These are phyloP conservation scores for Pythium utonaiense DNA, from an alignment of 352 stramenopile genomes.

Conservation along the genomic window DNA sequence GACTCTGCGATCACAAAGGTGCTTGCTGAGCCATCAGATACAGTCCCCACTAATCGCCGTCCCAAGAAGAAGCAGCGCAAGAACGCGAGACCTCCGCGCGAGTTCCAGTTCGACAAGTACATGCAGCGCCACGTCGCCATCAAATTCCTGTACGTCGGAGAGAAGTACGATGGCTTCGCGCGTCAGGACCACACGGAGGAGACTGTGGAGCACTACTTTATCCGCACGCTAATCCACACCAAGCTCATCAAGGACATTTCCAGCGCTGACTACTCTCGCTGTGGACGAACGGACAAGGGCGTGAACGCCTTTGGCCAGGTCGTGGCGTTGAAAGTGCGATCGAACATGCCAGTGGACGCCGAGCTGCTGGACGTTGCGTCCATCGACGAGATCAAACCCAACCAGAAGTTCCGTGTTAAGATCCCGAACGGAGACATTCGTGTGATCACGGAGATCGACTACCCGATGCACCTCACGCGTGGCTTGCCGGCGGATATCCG, in stretches of 20 bases:
- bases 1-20: conserved; percentile 72
- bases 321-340: conserved; percentile 64
- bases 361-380: conserved; percentile 53
- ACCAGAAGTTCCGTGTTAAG: conserved; percentile 58
- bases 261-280: conserved; percentile 91
- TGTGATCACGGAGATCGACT: conserved; percentile 92
- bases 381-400: conserved; percentile 67
- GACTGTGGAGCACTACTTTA: conserved; percentile 92
- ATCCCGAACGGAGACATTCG: conserved; percentile 58
- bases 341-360: conserved; percentile 62
- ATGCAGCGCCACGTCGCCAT: conserved; percentile 61
- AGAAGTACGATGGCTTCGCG: conserved; percentile 88
- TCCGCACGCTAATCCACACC: conserved; percentile 91
- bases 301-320: conserved; percentile 90
- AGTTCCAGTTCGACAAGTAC: conserved; percentile 82
- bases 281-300: conserved; percentile 96
- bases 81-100: conserved; percentile 29
- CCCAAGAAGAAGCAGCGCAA: conserved; percentile 63
- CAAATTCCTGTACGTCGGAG: conserved; percentile 86
- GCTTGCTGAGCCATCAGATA: conserved; percentile 28
- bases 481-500: conserved; percentile 90
- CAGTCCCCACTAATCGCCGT: conserved; percentile 24
- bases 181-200: conserved; percentile 88
- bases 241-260: conserved; percentile 88
- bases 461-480: conserved; percentile 95